phyloP scores from a whole-genome alignment of 179 eudicot species.

The Kewa caespitosa region DNA sequence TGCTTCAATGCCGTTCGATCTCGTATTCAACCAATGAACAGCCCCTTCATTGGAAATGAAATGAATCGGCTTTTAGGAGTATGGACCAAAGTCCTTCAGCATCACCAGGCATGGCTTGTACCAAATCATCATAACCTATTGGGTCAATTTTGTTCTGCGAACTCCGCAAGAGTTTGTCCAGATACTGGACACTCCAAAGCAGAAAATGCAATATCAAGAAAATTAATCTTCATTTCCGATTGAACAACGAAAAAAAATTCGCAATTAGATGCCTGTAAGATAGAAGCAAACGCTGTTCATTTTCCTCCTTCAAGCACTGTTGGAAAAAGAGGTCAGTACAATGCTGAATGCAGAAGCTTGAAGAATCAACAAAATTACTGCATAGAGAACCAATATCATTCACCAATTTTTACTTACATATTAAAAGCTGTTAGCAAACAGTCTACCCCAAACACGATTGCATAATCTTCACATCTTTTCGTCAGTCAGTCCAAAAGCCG shows the following conservation, averaged over 20 bases:
- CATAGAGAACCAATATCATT: background rate
- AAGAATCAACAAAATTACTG: background rate
- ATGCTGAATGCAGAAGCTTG: background rate
- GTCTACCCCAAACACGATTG: background rate
- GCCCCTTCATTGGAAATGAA: background rate
- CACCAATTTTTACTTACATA: conserved; percentile 13
- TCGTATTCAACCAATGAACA: no score
- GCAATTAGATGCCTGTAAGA: background rate
- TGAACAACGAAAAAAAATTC: background rate
- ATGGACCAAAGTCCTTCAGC: no score
- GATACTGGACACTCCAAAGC: background rate
- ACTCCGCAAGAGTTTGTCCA: background rate
- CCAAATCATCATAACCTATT: no score
- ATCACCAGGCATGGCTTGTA: no score
- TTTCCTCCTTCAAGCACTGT: background rate
- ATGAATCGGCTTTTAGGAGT: no score
- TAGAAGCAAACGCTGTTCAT: background rate
- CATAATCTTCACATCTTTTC: conserved; percentile 19
- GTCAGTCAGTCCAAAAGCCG: conserved; percentile 38
- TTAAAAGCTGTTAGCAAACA: conserved; percentile 13
- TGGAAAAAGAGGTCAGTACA: background rate
- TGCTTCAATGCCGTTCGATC: no score
- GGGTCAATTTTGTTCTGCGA: no score
- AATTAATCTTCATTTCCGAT: background rate
- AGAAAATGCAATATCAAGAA: background rate